phyloP scores from a whole-genome alignment of 208 protist genomes.

The Crithidia fasciculata region DNA sequence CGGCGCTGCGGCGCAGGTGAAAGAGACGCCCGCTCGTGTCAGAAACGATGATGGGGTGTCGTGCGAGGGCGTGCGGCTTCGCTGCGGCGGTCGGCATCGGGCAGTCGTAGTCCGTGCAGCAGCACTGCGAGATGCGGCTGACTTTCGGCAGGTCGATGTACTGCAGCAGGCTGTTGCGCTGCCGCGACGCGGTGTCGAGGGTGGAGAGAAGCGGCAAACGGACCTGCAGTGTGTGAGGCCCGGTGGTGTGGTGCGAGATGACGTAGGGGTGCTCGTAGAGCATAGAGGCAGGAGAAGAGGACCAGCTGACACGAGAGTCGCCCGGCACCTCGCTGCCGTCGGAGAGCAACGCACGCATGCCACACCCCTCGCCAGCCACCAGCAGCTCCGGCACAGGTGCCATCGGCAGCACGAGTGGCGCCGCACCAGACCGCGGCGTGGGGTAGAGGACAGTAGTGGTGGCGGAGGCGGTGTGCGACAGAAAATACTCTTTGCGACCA shows the following conservation, averaged over 20 bases:
- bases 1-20: conserved; percentile 36
- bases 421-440: conserved; percentile 40
- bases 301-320: conserved; percentile 24
- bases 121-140: conserved; percentile 38
- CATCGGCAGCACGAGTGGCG: conserved; percentile 59
- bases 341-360: conserved; percentile 47
- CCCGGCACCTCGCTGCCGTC: conserved; percentile 69
- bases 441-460: conserved; percentile 26
- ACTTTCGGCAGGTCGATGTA: conserved; percentile 20
- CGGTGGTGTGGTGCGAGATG: conserved; percentile 42
- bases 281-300: conserved; percentile 25
- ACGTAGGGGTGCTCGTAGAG: conserved; percentile 71
- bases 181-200: conserved; percentile 1
- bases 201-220: conserved; percentile 62
- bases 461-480: conserved; percentile 30
- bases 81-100: conserved; percentile 33
- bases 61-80: conserved; percentile 23
- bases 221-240: conserved; percentile 50
- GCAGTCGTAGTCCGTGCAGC: conserved; percentile 59
- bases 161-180: conserved; percentile 22
- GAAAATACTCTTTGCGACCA: conserved; percentile 55
- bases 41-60: conserved; percentile 41
- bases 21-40: conserved; percentile 42
- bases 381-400: conserved; percentile 73
- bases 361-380: conserved; percentile 41